Percentiles rank a stretch among this genome's conserved stretches.
These are phyloP conservation scores for Hypoxylon intermedium DNA, from an alignment of 495 filamentous ascomycete genomes.

Conservation along the genomic window DNA sequence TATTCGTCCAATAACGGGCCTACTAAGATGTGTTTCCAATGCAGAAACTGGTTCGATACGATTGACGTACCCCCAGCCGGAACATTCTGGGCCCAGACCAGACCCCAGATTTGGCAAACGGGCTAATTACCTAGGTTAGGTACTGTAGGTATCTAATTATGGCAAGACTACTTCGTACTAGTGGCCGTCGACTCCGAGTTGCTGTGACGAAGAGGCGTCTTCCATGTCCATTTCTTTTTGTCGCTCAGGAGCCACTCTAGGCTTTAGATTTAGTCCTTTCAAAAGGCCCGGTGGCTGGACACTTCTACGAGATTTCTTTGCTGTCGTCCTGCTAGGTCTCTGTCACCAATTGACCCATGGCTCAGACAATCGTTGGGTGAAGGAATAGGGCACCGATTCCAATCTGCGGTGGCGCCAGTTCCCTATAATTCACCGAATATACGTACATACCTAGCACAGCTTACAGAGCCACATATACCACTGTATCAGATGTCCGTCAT, in stretches of 20 bases:
- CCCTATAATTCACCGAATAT: slow-evolving; percentile 30
- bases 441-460: slow-evolving; percentile 5
- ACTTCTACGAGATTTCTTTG: not conserved
- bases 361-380: not conserved
- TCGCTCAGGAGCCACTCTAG: not conserved
- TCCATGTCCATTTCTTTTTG: slow-evolving; percentile 2
- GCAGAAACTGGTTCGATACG: not conserved
- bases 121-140: too few species aligned
- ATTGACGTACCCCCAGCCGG: slow-evolving; percentile 1
- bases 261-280: slow-evolving; percentile 12
- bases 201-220: slow-evolving; percentile 25
- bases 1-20: not conserved
- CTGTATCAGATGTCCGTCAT: slow-evolving; percentile 40
- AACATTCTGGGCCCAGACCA: slow-evolving; percentile 28
- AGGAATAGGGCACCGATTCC: slow-evolving; percentile 15
- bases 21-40: not conserved
- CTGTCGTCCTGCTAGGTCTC: slow-evolving; percentile 3
- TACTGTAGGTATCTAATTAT: too few species aligned
- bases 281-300: slow-evolving; percentile 5
- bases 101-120: slow-evolving; percentile 40
- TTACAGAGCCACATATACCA: slow-evolving; percentile 24
- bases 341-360: not conserved
- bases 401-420: slow-evolving; percentile 8
- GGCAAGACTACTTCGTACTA: slow-evolving; percentile 18
- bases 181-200: slow-evolving; percentile 7